These are phyloP conservation scores for Cryptococcus amylolentus DNA, from an alignment of 1,284 basidiomycete species.

Conservation along the genomic window DNA sequence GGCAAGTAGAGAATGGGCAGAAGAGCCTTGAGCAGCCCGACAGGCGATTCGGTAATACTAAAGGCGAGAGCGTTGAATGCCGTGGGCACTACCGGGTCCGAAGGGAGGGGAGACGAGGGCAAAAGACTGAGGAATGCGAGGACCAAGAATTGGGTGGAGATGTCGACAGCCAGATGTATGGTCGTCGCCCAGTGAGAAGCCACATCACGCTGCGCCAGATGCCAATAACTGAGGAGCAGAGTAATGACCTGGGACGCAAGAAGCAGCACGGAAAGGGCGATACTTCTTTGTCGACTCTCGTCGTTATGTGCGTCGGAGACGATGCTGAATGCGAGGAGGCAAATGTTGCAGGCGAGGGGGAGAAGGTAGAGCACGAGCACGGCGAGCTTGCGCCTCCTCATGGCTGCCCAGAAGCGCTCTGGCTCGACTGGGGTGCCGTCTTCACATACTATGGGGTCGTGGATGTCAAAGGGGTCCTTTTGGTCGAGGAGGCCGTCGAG, in stretches of 20 bases:
- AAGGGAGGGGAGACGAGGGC: constrained; percentile 39
- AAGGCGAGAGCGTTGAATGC: constrained; percentile 4
- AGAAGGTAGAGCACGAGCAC: constrained; percentile 36
- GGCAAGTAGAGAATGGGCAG: constrained; percentile 52
- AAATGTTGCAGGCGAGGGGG: constrained; percentile 29
- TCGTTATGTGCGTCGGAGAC: constrained; percentile 3
- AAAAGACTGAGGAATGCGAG: constrained; percentile 41
- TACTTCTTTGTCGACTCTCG: constrained; percentile 7
- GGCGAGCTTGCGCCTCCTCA: constrained; percentile 26
- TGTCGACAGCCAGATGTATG: constrained; percentile 62
- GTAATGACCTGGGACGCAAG: constrained; percentile 62
- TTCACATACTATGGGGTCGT: constrained; percentile 63
- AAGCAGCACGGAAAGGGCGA: constrained; percentile 52
- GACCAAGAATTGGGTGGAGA: constrained; percentile 57
- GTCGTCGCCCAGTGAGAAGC: constrained; percentile 61
- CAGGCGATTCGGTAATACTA: constrained; percentile 5
- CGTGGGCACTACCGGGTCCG: constrained; percentile 8
- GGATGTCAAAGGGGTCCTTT: constrained; percentile 72
- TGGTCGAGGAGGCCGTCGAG: constrained; percentile 29
- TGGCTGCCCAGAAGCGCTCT: constrained; percentile 60
- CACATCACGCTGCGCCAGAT: constrained; percentile 57
- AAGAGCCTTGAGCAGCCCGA: constrained; percentile 17
- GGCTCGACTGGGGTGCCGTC: constrained; percentile 74
- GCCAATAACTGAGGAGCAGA: constrained; percentile 56
- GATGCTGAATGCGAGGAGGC: constrained; percentile 34